Percentiles rank a stretch among this genome's conserved stretches.
Evolutionary conservation across 129 eudicot species (phyloP).

Genomic region (Flaveria linearis): DNA sequence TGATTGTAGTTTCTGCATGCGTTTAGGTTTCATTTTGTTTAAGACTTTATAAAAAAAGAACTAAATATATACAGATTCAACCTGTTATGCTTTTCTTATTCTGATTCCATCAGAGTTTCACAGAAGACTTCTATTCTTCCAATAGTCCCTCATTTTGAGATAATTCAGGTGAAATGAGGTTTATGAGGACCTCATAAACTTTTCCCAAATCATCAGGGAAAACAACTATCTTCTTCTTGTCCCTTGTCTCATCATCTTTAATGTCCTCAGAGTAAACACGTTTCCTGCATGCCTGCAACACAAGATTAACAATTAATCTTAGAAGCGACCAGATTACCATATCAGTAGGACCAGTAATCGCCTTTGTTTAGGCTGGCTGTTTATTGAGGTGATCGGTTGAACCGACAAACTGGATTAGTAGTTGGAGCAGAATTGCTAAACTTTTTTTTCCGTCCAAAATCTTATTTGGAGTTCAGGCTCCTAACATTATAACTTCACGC

Average conservation of each 20-base stretch:
- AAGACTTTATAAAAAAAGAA: no score
- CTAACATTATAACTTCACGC: no score
- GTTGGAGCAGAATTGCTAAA: background rate
- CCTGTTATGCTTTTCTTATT: slow-evolving; percentile 7
- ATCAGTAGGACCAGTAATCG: no score
- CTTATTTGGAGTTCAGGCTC: background rate
- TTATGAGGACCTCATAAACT: slow-evolving; percentile 55
- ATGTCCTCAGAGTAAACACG: slow-evolving; percentile 40
- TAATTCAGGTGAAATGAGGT: slow-evolving; percentile 47
- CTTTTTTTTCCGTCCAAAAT: background rate
- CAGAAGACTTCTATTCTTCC: slow-evolving; percentile 74
- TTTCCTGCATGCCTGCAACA: slow-evolving; percentile 68
- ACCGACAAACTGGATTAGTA: background rate
- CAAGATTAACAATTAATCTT: background rate
- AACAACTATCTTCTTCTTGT: slow-evolving; percentile 28
- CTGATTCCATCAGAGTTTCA: slow-evolving; percentile 53
- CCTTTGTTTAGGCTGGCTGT: background rate
- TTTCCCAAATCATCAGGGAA: slow-evolving; percentile 45
- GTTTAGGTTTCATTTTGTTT: no score
- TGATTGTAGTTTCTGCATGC: no score
- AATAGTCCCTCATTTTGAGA: slow-evolving; percentile 41
- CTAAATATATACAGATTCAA: background rate
- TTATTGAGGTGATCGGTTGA: background rate
- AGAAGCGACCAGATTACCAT: no score
- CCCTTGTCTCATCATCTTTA: slow-evolving; percentile 43